phyloP scores from a whole-genome alignment of 2,329 filamentous ascomycete species.

The Microsporum audouinii region DNA sequence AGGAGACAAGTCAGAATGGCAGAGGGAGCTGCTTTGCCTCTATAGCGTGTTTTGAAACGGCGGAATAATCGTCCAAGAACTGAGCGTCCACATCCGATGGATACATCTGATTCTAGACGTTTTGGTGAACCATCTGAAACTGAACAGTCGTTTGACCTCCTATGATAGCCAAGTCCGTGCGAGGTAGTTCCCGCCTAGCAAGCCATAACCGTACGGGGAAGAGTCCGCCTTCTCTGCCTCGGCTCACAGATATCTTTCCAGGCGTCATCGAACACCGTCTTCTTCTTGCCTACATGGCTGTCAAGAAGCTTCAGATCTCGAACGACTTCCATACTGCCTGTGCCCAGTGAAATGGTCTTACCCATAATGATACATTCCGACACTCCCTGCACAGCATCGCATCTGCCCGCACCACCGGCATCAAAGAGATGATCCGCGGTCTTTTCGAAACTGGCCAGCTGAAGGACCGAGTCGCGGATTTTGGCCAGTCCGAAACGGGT shows the following conservation, averaged over 20 bases:
- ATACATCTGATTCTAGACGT: background rate
- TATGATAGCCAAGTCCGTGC: background rate
- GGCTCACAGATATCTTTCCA: constrained; percentile 25
- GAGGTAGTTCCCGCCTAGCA: background rate
- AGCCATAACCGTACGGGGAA: background rate
- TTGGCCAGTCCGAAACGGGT: constrained; percentile 93
- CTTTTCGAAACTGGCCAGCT: constrained; percentile 94
- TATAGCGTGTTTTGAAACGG: background rate
- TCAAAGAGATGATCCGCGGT: constrained; percentile 96
- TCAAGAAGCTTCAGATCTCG: constrained; percentile 58
- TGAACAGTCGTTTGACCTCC: background rate
- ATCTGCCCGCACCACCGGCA: constrained; percentile 83
- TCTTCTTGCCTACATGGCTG: constrained; percentile 46
- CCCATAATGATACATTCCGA: constrained; percentile 98
- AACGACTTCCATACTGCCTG: constrained; percentile 83
- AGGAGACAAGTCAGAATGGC: background rate
- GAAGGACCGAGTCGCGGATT: constrained; percentile 87
- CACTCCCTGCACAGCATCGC: constrained; percentile 83
- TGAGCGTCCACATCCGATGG: background rate
- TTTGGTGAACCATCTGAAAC: background rate
- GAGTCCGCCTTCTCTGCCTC: background rate
- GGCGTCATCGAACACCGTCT: constrained; percentile 56
- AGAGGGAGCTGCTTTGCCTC: background rate
- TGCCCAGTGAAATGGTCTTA: constrained; percentile 83
- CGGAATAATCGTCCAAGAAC: background rate